Evolutionary conservation across 2,329 filamentous ascomycete species (phyloP), one percentile per base, ranked within the genome.

Genomic region (Fusarium phyllophilum): DNA sequence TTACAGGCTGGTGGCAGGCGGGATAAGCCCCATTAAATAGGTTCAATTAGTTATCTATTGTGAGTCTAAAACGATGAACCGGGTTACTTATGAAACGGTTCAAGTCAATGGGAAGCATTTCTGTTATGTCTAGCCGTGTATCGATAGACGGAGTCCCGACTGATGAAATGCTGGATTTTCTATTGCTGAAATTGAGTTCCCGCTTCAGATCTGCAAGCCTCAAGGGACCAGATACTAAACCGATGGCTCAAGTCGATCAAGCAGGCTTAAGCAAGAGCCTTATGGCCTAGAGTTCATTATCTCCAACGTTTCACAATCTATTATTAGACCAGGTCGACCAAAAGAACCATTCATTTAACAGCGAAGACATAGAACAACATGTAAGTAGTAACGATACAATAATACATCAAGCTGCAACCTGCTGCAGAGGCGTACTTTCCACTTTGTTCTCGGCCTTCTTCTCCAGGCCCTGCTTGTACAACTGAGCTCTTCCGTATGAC

Each of bases 401-500:
- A 12, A 26, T 54, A 60, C 36, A 60, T 60, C 29, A 60, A 34
- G 46, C 57, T 15, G 45, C 46, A 22, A 60, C 57, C 13, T 54
- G 57, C 34, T 60, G 57, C 0, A 60, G 22, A 34, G 57, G 57
- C 2, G 45, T 26, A 3, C 29, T 39, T 31, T 29, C 57, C 46
- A 60, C 46, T 3, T 14, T 17, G 7, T 24, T 41, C 10, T 38
- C 46, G 5, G 18, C 26, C n/a, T 60, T 60, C 26, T 60, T 60
- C 26, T 52, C 64, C 20, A 80, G 51, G 1, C 78, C 76, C 54
- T 82, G 78, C 68, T 81, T 82, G 45, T 79, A 81, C 42, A 80
- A 48, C 54, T 82, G 80, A 51, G 77, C 77, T 31, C 77, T 45
- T 33, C 75, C 80, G 38, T 82, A 82, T 2, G 80, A 82, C 67